Evolutionary conservation across 352 stramenopile species (phyloP), one percentile per base, ranked within the genome.

Genomic region (Phytophthora lateralis): DNA sequence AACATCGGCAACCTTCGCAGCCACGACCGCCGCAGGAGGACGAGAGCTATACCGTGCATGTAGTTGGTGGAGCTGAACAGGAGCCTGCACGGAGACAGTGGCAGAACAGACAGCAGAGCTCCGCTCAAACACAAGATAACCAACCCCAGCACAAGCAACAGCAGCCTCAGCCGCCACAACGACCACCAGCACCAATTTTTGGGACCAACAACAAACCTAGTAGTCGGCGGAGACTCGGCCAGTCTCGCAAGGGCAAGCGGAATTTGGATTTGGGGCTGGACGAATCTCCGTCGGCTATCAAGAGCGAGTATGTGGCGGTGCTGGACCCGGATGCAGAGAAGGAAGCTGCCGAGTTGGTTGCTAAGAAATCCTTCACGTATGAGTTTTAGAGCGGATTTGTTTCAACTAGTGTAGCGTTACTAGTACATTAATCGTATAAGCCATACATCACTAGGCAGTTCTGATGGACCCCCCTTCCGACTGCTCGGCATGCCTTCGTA

Each of bases 351-450:
- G 64, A 78, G 18, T 10, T 70, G 20, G 50, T 67, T 29, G 62
- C 72, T 50, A 78, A 78, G 48, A 78, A 74, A 45, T 81, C 73
- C 46, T 76, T 81, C 46, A 76, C 71, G 7, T 81, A 78, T 44
- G 73, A 81, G 53, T 78, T 81, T 32, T 81, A 73, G 47, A 45
- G 21, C 8, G 24, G 21, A 4, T 27, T 38, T 6, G 7, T 54
- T 38, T 6, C 6, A 38, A 34, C 12, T 53, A 56, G 44, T 61
- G 29, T 53, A 55, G 30, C 27, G 21, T 29, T 42, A 42, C 29
- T 42, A 45, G n/a, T 55, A 43, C 34, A 46, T 45, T 57, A 64
- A 51, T 30, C 46, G 45, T 56, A 63, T 56, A 56, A 63, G 18
- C 55, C 42, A 51, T 18, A 21, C n/a, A 34, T 10, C 39, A 41